Evolutionary conservation across 1,284 basidiomycete genomes (phyloP), one percentile per base, ranked within the genome.

Genomic region (Malassezia nana): DNA sequence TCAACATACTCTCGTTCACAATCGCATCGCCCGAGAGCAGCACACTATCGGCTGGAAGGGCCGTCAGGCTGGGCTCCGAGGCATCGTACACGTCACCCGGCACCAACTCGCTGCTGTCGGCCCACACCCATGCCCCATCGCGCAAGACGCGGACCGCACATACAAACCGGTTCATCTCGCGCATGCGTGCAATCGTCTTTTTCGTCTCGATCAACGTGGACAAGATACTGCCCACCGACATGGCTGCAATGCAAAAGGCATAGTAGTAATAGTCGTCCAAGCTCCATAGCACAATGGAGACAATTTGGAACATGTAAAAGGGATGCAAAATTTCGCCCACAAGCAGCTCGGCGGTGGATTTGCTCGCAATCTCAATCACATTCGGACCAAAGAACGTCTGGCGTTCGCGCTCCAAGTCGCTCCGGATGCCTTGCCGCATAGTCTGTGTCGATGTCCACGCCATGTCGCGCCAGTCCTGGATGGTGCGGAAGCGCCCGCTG

Each of bases 1-100:
- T 95, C 15, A 98, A 81, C 92, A 96, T 96, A 59, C 89, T 92
- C 77, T 98, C 94, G 74, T 98, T 96, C 52, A 96, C 86, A 59
- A 98, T 94, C 0, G 89, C 89, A 71, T 96, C 94, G 4, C 94
- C 92, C 6, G 87, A 87, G 26, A 98, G 82, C 15, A 96, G 80
- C 62, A 95, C 82, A 59, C 92, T 81, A 74, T 99, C 94, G 12
- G 89, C 87, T 0, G 94, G 94, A 62, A 99, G 81, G 28, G 85
- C 77, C 7, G 82, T 77, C 15, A 94, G 79, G 13, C 82, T 80
- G 1, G 87, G 80, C 45, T 84, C 83, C 12, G 87, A 84, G 8
- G 95, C 79, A 73, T 95, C 89, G 64, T 96, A 80, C 52, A 98
- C 80, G 72, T 99, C 94, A 24, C 94, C 94, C 0, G 91, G 87